Base-by-base conservation (phyloP, 108 stramenopile species). In the Fistulifera pelliculosa region DNA sequence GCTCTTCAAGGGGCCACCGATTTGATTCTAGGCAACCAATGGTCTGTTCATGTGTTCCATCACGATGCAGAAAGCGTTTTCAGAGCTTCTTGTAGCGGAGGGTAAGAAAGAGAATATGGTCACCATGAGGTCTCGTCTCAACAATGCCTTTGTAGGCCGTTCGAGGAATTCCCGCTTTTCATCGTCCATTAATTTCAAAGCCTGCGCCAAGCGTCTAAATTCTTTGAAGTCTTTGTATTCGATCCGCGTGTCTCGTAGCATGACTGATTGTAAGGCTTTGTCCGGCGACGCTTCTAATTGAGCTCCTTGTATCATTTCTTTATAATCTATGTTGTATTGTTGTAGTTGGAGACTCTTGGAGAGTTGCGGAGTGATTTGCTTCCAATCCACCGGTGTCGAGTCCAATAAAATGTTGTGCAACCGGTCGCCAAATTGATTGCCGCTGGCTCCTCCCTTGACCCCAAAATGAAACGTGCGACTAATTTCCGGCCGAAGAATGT, bases 141-240 rank as follows among this genome's bases (percentile, higher is more conserved):
- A 96, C 93, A 43, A 96, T 81, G 1, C 96, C 96, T 47, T 81
- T 79, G 66, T 95, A 96, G 10, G 85, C 90, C 21, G 94, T 94
- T 27, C 96, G 73, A 16, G 87, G 90, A 14, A 96, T 79, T 27
- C 59, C 64, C 0, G 93, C 96, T 96, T 96, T 69, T 90, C 83
- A 60, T 96, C 90, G 54, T 60, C 49, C 83, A 93, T 93, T 11
- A 92, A 66, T 23, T 77, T 65, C 26, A 96, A 62, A 28, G 44
- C 10, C 41, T 35, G n/a, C n/a, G 94, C 89, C 19, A 74, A 35
- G 5, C 7, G 14, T 45, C 48, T 38, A 52, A 89, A 94, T 25
- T 75, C 47, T 6, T 48, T 28, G 38, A 80, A 62, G 19, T 54
- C 38, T 10, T 41, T 45, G 57, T 87, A 93, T 49, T 74, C 78